Conservation (phyloP, 2,329 filamentous ascomycete species). For the Didymella arachidicola region DNA sequence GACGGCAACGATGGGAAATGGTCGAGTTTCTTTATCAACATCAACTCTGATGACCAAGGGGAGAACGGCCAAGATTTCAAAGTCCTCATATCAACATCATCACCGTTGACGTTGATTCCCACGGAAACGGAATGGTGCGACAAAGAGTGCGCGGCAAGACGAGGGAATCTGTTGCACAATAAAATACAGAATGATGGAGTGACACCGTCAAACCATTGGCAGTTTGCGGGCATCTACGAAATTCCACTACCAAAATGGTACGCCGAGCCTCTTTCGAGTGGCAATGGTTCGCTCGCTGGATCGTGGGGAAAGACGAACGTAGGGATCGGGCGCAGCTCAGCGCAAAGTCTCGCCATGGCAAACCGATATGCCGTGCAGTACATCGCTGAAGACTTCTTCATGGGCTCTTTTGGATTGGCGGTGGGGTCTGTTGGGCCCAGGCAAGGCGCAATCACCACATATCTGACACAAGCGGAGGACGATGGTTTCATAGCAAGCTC, state of each 20-base stretch:
- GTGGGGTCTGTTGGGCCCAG: slow-evolving; percentile 17
- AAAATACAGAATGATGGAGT: not conserved
- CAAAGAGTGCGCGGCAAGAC: slow-evolving; percentile 35
- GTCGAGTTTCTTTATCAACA: slow-evolving; percentile 53
- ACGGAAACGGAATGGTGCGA: slow-evolving; percentile 37
- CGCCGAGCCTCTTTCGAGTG: slow-evolving; percentile 7
- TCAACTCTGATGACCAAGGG: slow-evolving; percentile 41
- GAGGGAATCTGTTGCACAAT: slow-evolving; percentile 36
- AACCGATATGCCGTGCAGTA: slow-evolving; percentile 31
- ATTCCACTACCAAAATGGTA: slow-evolving; percentile 25
- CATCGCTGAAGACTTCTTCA: slow-evolving; percentile 34
- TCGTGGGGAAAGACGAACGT: slow-evolving; percentile 35
- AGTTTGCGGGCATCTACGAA: too few species aligned
- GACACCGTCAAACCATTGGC: too few species aligned
- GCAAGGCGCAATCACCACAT: slow-evolving; percentile 1
- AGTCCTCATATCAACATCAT: slow-evolving; percentile 45
- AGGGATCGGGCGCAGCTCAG: slow-evolving; percentile 36
- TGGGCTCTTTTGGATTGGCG: slow-evolving; percentile 45
- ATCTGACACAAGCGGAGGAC: too few species aligned
- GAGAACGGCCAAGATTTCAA: slow-evolving; percentile 47
- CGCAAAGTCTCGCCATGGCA: slow-evolving; percentile 13
- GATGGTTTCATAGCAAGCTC: too few species aligned
- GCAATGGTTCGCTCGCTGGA: slow-evolving; percentile 22
- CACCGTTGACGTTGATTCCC: slow-evolving; percentile 37
- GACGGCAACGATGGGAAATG: slow-evolving; percentile 54